These are phyloP conservation scores for Malassezia globosa DNA, from an alignment of 1,284 basidiomycete genomes.

Conservation along the genomic window DNA sequence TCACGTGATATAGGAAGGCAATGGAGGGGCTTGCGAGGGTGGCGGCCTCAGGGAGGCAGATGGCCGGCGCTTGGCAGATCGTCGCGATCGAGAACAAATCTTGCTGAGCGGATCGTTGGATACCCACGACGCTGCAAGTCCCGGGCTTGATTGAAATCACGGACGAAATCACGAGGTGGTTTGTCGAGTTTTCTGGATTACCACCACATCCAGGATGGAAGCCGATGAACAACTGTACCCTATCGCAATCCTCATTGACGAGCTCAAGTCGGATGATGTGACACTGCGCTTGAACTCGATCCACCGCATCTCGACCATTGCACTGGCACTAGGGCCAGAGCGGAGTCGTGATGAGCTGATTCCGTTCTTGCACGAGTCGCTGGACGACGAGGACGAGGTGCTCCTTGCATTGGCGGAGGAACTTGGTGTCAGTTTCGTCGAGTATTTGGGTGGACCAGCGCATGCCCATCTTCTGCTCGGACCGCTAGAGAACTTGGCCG, in stretches of 20 bases:
- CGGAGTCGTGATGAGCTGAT: slow-evolving; percentile 91
- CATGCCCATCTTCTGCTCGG: slow-evolving; percentile 80
- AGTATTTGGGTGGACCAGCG: slow-evolving; percentile 85
- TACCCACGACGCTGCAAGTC: too few species aligned
- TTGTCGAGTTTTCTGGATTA: too few species aligned
- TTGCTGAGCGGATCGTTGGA: too few species aligned
- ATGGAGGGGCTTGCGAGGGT: too few species aligned
- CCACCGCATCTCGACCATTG: slow-evolving; percentile 95
- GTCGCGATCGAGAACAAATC: too few species aligned
- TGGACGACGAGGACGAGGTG: slow-evolving; percentile 99
- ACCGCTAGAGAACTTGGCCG: slow-evolving; percentile 87
- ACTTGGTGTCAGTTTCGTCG: slow-evolving; percentile 66
- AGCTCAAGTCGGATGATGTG: slow-evolving; percentile 72
- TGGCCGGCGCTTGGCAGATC: too few species aligned
- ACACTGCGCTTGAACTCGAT: slow-evolving; percentile 86
- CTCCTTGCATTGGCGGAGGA: slow-evolving; percentile 91
- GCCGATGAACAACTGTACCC: slow-evolving; percentile 45
- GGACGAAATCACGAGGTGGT: too few species aligned
- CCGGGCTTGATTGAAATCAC: too few species aligned
- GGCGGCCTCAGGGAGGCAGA: too few species aligned
- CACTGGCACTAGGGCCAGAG: slow-evolving; percentile 87
- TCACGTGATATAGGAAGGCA: too few species aligned
- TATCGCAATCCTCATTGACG: slow-evolving; percentile 69
- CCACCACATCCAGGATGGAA: slow-evolving; percentile 31
- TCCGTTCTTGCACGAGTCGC: slow-evolving; percentile 91